A percentile compares a stretch with the other conserved stretches of the same genome.
Evolutionary conservation across 257 asterid species (phyloP).

Genomic region (Cordia subcordata): DNA sequence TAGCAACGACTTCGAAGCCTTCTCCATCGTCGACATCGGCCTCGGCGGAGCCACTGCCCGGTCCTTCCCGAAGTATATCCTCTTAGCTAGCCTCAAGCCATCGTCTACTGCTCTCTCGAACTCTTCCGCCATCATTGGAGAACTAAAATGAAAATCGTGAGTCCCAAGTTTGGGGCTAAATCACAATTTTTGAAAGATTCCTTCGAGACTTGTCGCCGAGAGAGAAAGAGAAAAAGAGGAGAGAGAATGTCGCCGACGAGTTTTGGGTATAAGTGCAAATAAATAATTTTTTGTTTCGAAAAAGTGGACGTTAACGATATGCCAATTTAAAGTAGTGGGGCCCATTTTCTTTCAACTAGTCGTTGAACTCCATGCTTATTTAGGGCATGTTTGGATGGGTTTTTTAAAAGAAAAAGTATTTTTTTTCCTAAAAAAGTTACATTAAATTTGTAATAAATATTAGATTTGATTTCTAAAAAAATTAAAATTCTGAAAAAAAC

Average conservation of each 20-base stretch:
- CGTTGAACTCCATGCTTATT: not conserved
- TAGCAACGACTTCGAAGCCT: constrained; percentile 34
- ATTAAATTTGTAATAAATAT: too few species aligned
- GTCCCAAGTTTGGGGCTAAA: too few species aligned
- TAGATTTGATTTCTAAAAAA: too few species aligned
- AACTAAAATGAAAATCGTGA: too few species aligned
- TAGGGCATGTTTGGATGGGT: too few species aligned
- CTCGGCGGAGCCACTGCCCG: constrained; percentile 85
- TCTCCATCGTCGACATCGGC: constrained; percentile 59
- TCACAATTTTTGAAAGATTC: too few species aligned
- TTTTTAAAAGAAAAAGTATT: too few species aligned
- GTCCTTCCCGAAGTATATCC: constrained; percentile 83
- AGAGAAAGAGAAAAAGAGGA: not conserved
- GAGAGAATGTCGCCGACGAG: not conserved
- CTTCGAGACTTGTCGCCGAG: not conserved
- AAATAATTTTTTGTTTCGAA: too few species aligned
- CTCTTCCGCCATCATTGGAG: constrained; percentile 60
- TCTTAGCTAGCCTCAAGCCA: constrained; percentile 77
- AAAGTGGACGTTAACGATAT: not conserved
- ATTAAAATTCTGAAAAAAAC: too few species aligned
- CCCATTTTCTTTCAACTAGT: not conserved
- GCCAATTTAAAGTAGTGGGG: not conserved
- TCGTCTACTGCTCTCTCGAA: constrained; percentile 86
- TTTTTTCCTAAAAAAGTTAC: too few species aligned
- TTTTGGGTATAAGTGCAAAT: not conserved